Conservation (phyloP, 306 rosid species). For the Purshia tridentata region DNA sequence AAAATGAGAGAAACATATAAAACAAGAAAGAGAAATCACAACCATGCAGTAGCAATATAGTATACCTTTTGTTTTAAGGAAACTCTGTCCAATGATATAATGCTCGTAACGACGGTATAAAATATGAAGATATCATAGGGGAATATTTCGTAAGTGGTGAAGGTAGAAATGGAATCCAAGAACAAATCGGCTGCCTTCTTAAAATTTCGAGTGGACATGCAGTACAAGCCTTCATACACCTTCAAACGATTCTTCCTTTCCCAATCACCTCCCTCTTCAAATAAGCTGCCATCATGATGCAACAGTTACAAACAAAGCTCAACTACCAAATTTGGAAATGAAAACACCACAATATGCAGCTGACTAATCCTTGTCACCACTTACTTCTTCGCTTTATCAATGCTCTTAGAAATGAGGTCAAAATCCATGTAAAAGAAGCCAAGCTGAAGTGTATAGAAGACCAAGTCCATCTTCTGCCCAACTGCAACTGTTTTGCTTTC, state of each 20-base stretch:
- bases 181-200: conserved; percentile 83
- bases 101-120: conserved; percentile 91
- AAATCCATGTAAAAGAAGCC: conserved; percentile 96
- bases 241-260: conserved; percentile 94
- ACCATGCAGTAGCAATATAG: conserved; percentile 4
- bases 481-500: conserved; percentile 97
- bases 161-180: conserved; percentile 93
- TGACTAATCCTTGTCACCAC: conserved; percentile 22
- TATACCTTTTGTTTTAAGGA: conserved; percentile 87
- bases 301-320: conserved; percentile 32
- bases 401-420: conserved; percentile 91
- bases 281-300: conserved; percentile 56
- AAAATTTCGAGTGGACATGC: conserved; percentile 91
- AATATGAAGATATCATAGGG: conserved; percentile 89
- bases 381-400: conserved; percentile 88
- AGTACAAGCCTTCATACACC: conserved; percentile 92
- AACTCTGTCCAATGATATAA: conserved; percentile 93
- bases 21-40: conserved; percentile 3
- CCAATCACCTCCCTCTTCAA: conserved; percentile 99
- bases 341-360: conserved; percentile 1
- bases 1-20: conserved; percentile 4
- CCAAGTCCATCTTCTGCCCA: conserved; percentile 98
- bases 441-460: conserved; percentile 82
- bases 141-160: conserved; percentile 86
- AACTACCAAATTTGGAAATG: conserved; percentile 13